These are phyloP conservation scores for Dioscorea alata DNA, from an alignment of 106 monocot species.

Conservation along the genomic window DNA sequence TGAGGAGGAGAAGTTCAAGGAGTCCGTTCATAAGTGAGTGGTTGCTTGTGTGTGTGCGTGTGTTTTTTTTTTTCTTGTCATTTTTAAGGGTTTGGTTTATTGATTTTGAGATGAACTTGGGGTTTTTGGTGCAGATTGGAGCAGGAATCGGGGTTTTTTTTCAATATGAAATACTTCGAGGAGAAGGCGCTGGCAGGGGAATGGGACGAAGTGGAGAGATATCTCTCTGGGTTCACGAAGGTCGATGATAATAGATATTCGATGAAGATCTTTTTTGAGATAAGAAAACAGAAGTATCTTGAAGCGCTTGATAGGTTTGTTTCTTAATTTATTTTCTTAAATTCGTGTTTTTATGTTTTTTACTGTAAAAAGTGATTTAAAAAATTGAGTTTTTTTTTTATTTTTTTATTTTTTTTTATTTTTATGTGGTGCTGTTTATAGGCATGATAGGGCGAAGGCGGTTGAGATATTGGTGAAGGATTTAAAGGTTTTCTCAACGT, in stretches of 20 bases:
- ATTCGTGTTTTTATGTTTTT: no score
- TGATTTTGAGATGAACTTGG: background rate
- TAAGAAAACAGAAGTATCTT: conserved; percentile 31
- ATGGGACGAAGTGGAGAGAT: conserved; percentile 12
- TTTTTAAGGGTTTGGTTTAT: background rate
- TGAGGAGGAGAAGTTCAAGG: conserved; percentile 34
- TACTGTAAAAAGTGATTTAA: no score
- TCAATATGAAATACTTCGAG: conserved; percentile 4
- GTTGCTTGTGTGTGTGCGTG: background rate
- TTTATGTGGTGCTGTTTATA: conserved; percentile 1
- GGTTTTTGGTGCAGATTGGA: background rate
- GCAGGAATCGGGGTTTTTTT: conserved; percentile 5
- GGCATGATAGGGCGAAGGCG: conserved; percentile 43
- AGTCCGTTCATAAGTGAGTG: conserved; percentile 28
- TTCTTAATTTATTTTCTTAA: background rate
- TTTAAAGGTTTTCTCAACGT: conserved; percentile 54
- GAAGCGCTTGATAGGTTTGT: conserved; percentile 25
- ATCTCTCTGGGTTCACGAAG: conserved; percentile 32
- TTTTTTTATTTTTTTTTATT: background rate
- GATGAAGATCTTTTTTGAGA: conserved; percentile 35
- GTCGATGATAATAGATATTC: conserved; percentile 27
- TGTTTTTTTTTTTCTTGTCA: background rate
- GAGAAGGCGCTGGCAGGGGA: conserved; percentile 3
- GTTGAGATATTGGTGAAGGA: conserved; percentile 56
- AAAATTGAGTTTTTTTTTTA: no score